These are phyloP conservation scores for Xylaria sp. DNA, from an alignment of 2,329 filamentous ascomycete genomes.

Conservation along the genomic window DNA sequence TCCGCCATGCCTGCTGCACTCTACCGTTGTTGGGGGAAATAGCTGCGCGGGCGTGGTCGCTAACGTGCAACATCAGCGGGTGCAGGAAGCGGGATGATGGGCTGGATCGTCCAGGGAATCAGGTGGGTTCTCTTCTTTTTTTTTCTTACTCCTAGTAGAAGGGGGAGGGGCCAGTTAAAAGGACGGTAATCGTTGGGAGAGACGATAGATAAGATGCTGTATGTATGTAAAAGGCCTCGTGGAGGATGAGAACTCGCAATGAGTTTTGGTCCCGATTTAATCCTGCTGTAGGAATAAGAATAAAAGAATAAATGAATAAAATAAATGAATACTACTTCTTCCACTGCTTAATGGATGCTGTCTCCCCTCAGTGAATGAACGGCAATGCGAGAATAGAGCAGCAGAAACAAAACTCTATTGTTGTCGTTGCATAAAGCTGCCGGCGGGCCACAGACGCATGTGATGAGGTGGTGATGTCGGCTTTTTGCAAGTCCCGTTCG, in stretches of 20 bases:
- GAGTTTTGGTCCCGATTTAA: too few relatives aligned
- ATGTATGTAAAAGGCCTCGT: too few relatives aligned
- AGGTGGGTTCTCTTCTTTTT: background rate
- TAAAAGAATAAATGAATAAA: too few relatives aligned
- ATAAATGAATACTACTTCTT: too few relatives aligned
- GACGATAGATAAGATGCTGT: too few relatives aligned
- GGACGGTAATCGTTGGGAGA: too few relatives aligned
- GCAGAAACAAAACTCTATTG: background rate
- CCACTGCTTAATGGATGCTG: too few relatives aligned
- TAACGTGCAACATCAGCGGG: conserved; percentile 14
- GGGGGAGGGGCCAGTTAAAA: too few relatives aligned
- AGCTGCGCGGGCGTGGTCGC: conserved; percentile 23
- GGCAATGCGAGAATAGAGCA: too few relatives aligned
- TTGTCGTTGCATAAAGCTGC: background rate
- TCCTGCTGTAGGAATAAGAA: too few relatives aligned
- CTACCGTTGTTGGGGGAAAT: conserved; percentile 27
- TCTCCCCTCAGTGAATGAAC: too few relatives aligned
- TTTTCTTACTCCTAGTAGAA: background rate
- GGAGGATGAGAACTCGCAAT: too few relatives aligned
- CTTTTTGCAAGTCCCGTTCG: background rate
- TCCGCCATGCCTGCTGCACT: conserved; percentile 19
- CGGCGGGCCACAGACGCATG: background rate
- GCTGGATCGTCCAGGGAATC: background rate
- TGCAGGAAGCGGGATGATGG: background rate
- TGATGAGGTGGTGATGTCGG: conserved; percentile 4